A percentile compares a stretch with the other conserved stretches of the same genome.
Evolutionary conservation across 78 protist species (phyloP).

Genomic region (Dictyostelium firmibasis): DNA sequence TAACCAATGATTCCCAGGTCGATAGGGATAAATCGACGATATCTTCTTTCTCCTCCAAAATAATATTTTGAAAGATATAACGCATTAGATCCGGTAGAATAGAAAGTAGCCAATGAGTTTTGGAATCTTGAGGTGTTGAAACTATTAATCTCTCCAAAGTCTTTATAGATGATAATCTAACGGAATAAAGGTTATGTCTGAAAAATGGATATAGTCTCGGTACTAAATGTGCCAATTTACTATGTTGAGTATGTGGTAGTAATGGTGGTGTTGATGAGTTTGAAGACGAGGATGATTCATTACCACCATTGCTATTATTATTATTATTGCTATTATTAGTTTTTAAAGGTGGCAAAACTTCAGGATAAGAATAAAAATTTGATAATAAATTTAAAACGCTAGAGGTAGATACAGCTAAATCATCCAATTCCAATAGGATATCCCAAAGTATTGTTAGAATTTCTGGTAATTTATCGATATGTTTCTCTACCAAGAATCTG

Average conservation of each 20-base stretch:
- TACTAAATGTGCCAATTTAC: slow-evolving; percentile 41
- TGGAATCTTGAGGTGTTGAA: not conserved
- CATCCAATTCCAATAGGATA: slow-evolving; percentile 73
- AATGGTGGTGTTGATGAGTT: not conserved
- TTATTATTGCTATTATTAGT: not conserved
- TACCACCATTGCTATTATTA: not conserved
- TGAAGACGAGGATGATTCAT: not conserved
- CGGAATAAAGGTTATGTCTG: slow-evolving; percentile 46
- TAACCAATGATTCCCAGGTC: slow-evolving; percentile 43
- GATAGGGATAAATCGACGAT: slow-evolving; percentile 49
- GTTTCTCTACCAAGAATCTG: not conserved
- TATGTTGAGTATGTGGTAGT: slow-evolving; percentile 23
- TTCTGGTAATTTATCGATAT: slow-evolving; percentile 3
- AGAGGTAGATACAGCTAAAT: slow-evolving; percentile 74
- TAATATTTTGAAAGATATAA: slow-evolving; percentile 68
- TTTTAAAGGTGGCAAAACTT: slow-evolving; percentile 14
- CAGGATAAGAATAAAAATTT: slow-evolving; percentile 37
- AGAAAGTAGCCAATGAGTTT: slow-evolving; percentile 48
- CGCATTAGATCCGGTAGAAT: slow-evolving; percentile 54
- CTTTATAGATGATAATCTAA: slow-evolving; percentile 46
- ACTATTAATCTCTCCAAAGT: slow-evolving; percentile 37
- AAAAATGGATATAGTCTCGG: slow-evolving; percentile 77
- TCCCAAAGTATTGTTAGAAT: slow-evolving; percentile 78
- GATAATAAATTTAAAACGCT: slow-evolving; percentile 50
- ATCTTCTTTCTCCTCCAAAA: slow-evolving; percentile 63